Evolutionary conservation across 805 yeast genomes (phyloP).

Genomic region (Barnettozyma pratensis): DNA sequence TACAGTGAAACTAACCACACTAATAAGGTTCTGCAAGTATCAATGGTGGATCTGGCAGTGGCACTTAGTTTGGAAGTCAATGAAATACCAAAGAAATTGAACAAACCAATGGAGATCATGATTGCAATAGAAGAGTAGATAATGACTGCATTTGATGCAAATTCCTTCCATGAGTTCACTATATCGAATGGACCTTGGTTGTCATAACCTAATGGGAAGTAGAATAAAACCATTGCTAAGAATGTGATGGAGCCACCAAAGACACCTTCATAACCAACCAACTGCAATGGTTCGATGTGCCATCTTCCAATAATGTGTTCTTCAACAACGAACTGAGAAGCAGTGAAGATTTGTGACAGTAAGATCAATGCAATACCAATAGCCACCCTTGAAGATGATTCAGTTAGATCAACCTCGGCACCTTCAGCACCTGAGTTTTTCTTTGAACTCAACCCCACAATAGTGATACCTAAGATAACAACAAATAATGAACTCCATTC

Average conservation of each 20-base stretch:
- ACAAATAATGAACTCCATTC: constrained; percentile 66
- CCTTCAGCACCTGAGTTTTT: constrained; percentile 15
- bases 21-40: constrained; percentile 66
- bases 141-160: constrained; percentile 39
- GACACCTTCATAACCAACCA: constrained; percentile 73
- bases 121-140: constrained; percentile 52
- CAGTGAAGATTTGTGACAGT: constrained; percentile 62
- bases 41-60: constrained; percentile 74
- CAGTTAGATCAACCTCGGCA: background rate
- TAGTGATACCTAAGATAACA: constrained; percentile 63
- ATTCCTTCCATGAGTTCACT: constrained; percentile 42
- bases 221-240: constrained; percentile 38
- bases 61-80: constrained; percentile 64
- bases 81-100: constrained; percentile 70
- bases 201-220: constrained; percentile 35
- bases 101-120: constrained; percentile 66
- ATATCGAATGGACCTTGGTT: constrained; percentile 47
- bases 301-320: constrained; percentile 56
- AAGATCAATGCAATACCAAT: constrained; percentile 57
- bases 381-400: constrained; percentile 27
- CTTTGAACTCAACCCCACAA: constrained; percentile 71
- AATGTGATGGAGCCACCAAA: constrained; percentile 51
- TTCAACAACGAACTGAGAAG: constrained; percentile 73
- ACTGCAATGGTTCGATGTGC: constrained; percentile 52
- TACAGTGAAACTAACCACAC: constrained; percentile 70